phyloP scores from a whole-genome alignment of 192 early-diverging fungal species.

The Haplosporangium gracile region DNA sequence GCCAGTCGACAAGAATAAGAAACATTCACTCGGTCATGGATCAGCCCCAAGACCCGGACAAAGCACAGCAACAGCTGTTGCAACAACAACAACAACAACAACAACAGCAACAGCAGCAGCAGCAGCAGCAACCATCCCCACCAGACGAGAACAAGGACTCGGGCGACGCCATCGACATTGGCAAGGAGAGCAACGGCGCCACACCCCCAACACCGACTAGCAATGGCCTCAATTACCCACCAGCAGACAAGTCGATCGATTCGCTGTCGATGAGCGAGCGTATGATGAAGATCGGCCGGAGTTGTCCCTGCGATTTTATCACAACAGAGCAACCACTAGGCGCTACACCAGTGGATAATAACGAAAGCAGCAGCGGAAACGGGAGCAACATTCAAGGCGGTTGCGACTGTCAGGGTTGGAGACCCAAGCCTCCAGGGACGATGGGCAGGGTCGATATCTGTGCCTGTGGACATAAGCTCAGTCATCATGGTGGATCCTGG shows the following conservation, averaged over 20 bases:
- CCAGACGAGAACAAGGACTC: conserved; percentile 29
- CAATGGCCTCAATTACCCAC: conserved; percentile 52
- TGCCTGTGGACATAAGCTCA: conserved; percentile 62
- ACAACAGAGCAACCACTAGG: not conserved
- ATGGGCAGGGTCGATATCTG: conserved; percentile 55
- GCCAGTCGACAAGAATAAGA: not conserved
- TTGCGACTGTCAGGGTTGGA: conserved; percentile 67
- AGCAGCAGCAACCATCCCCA: conserved; percentile 34
- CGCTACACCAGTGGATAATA: not conserved
- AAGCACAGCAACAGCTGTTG: conserved; percentile 8
- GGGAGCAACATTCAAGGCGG: not conserved
- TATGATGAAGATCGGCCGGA: conserved; percentile 61
- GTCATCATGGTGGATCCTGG: conserved; percentile 59
- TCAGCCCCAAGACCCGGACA: conserved; percentile 24
- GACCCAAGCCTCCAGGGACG: conserved; percentile 50
- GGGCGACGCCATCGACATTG: conserved; percentile 1
- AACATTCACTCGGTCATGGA: conserved; percentile 11
- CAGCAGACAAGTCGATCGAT: conserved; percentile 48
- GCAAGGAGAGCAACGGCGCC: conserved; percentile 9
- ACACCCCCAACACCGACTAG: conserved; percentile 11
- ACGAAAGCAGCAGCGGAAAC: not conserved
- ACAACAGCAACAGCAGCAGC: conserved; percentile 8
- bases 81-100: conserved; percentile 13
- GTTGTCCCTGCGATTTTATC: conserved; percentile 59
- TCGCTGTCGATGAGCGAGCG: conserved; percentile 56